A percentile compares a stretch with the other conserved stretches of the same genome.
phyloP scores from a whole-genome alignment of 441 rosid genomes.

The Croton setiger region DNA sequence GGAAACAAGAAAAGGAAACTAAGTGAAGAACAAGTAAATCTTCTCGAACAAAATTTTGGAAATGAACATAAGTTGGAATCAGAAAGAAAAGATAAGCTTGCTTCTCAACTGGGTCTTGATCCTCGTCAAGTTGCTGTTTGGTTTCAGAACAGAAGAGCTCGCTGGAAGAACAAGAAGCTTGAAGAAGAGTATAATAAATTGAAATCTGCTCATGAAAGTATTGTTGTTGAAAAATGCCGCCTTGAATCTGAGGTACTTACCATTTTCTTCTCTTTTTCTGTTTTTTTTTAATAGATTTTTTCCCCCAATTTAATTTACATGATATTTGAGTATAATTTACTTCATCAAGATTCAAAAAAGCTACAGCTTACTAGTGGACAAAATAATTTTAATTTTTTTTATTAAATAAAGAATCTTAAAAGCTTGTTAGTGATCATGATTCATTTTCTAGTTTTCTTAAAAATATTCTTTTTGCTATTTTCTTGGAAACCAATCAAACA shows the following conservation, averaged over 20 bases:
- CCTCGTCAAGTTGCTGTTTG: slow-evolving; percentile 92
- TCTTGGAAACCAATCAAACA: slow-evolving; percentile 22
- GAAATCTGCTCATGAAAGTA: slow-evolving; percentile 43
- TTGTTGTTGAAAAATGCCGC: slow-evolving; percentile 50
- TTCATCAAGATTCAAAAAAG: too few species aligned
- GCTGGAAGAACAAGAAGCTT: slow-evolving; percentile 82
- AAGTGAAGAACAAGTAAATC: slow-evolving; percentile 53
- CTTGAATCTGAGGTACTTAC: slow-evolving; percentile 75
- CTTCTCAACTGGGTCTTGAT: slow-evolving; percentile 70
- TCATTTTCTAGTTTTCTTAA: neutral
- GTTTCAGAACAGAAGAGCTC: slow-evolving; percentile 87
- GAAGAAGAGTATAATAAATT: slow-evolving; percentile 69
- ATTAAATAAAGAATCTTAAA: too few species aligned
- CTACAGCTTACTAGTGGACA: too few species aligned
- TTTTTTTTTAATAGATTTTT: too few species aligned
- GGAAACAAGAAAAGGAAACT: slow-evolving; percentile 64
- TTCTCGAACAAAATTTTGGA: slow-evolving; percentile 61
- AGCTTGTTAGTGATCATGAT: too few species aligned
- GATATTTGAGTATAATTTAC: too few species aligned
- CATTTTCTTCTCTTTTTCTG: neutral
- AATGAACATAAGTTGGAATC: slow-evolving; percentile 79
- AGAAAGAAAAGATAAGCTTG: slow-evolving; percentile 71
- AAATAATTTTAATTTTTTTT: too few species aligned
- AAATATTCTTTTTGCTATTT: slow-evolving; percentile 3
- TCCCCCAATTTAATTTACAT: too few species aligned